Evolutionary conservation across 257 asterid species (phyloP), one percentile per base, ranked within the genome.

Genomic region (Orobanche coerulescens): DNA sequence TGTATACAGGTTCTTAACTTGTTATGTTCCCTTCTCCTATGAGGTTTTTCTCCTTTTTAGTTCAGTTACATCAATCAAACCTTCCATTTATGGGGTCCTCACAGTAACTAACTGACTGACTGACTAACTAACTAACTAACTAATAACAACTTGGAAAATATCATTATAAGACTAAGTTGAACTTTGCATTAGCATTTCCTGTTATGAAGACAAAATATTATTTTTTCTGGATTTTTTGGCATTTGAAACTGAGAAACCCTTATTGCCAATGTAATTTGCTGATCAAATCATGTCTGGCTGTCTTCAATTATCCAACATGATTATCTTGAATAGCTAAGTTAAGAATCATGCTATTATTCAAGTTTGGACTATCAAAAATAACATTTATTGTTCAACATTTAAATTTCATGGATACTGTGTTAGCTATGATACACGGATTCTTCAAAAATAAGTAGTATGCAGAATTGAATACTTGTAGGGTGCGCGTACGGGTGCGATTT

Each of bases 1-100:
- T 68, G 77, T 92, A 64, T 88, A 84, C 85, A 91, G 98, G 98
- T 90, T 72, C 50, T 58, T 54, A 19, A 19, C 56, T 48, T 55
- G 53, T 46, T 39, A 58, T 67, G 40, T 56, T 28, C 59, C 42
- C 36, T 28, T 62, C 59, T 55, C 28, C 2, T n/a, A 15, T 9
- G 23, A 16, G 12, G 1, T 40, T 36, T n/a, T 30, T 57, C 9
- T 30, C 23, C 15, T 58, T 58, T 25, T 43, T 30, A 58, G 43
- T 65, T n/a, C 37, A 20, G 31, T 72, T 57, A 52, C n/a, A 20
- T 20, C n/a, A 43, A 43, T 6, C 12, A 43, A 6, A 13, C 28
- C 44, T 55, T 22, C 65, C 59, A 31, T 54, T 5, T 46, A 23
- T 43, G 50, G 50, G 53, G 24, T 44, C 24, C 51, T 16, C 2